Conservation (phyloP, 164 flowering plant species). For the Liriodendron chinense region DNA sequence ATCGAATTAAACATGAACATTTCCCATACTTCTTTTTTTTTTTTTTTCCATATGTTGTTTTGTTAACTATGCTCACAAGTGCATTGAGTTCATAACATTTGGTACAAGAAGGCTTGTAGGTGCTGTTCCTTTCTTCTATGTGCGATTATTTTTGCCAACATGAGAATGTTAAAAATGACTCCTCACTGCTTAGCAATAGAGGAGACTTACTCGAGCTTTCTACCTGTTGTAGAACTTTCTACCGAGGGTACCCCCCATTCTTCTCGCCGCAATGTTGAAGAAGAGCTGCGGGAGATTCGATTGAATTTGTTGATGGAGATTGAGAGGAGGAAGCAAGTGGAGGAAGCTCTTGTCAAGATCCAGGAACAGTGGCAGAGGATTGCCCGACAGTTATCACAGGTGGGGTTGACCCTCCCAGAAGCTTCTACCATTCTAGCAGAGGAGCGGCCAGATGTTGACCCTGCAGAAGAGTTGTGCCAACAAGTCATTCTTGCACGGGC, state of each 20-base stretch:
- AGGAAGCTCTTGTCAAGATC: conserved; percentile 30
- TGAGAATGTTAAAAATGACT: not conserved
- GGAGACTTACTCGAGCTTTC: not conserved
- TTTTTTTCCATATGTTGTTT: no score
- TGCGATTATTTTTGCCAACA: not conserved
- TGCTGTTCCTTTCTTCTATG: not conserved
- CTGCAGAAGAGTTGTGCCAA: conserved; percentile 26
- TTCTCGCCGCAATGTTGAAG: conserved; percentile 3
- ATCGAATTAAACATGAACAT: no score
- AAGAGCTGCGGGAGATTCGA: conserved; percentile 14
- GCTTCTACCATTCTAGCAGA: conserved; percentile 2
- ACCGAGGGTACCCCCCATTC: conserved; percentile 11
- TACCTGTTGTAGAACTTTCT: conserved; percentile 11
- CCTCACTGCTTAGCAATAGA: not conserved
- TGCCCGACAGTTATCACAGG: conserved; percentile 19
- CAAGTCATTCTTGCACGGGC: conserved; percentile 30
- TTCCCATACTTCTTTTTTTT: no score
- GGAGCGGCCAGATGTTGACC: conserved; percentile 5
- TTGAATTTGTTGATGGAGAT: conserved; percentile 28
- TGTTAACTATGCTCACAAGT: not conserved
- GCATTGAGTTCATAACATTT: not conserved
- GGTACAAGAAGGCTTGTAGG: not conserved
- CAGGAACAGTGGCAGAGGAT: conserved; percentile 34
- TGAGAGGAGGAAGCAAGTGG: conserved; percentile 43
- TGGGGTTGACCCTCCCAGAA: conserved; percentile 30